Percentiles rank a stretch among this genome's conserved stretches.
phyloP scores from a whole-genome alignment of 345 rosid species.

The Melaleuca quinquenervia region DNA sequence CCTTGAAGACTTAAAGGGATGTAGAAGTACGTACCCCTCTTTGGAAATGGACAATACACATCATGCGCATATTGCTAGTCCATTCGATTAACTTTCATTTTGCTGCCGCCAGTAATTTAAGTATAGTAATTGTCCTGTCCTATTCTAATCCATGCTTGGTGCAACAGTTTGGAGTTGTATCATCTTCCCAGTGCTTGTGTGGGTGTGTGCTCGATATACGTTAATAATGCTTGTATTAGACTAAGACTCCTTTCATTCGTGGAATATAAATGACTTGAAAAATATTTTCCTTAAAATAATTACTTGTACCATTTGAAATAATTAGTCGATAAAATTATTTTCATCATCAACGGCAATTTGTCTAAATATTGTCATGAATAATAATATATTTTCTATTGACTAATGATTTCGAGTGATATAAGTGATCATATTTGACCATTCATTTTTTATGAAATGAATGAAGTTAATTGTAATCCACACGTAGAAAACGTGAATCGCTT shows the following conservation, averaged over 20 bases:
- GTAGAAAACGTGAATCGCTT: background rate
- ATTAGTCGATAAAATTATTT: too few species aligned
- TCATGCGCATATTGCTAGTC: background rate
- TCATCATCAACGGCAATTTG: too few species aligned
- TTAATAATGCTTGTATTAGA: background rate
- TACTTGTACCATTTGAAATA: too few species aligned
- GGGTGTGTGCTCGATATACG: background rate
- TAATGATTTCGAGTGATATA: too few species aligned
- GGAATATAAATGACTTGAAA: too few species aligned
- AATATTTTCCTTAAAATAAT: too few species aligned
- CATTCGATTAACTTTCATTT: background rate
- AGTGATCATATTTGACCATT: too few species aligned
- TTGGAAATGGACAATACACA: background rate
- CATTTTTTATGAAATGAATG: too few species aligned
- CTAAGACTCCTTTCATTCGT: too few species aligned
- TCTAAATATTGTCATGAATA: too few species aligned
- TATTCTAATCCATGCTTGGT: background rate
- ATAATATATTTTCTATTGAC: too few species aligned
- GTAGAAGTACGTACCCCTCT: background rate
- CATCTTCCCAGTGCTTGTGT: background rate
- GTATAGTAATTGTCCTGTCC: background rate
- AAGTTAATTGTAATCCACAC: background rate
- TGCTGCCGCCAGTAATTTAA: background rate
- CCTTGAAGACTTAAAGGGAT: background rate
- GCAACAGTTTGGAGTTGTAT: background rate